Conservation (phyloP, 345 rosid species). For the Acer campestre region DNA sequence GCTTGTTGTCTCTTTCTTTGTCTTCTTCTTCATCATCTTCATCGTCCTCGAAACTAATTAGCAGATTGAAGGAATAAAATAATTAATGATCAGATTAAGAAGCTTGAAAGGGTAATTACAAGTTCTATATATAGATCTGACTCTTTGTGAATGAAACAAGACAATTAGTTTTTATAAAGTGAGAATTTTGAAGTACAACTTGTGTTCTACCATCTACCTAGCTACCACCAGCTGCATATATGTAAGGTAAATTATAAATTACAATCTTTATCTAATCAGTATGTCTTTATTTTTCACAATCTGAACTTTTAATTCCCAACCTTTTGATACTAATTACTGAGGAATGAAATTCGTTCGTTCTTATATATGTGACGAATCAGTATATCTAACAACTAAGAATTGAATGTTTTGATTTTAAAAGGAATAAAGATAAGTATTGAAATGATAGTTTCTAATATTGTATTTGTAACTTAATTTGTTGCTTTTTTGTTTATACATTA, state of each 20-base stretch:
- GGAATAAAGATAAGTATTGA: too few species aligned
- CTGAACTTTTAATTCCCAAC: too few species aligned
- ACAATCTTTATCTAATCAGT: too few species aligned
- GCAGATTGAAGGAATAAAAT: slow-evolving; percentile 36
- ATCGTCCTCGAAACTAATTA: slow-evolving; percentile 36
- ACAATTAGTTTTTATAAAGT: slow-evolving; percentile 49
- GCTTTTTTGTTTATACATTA: background rate
- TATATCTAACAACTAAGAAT: too few species aligned
- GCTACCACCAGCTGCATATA: too few species aligned
- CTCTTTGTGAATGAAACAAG: slow-evolving; percentile 76
- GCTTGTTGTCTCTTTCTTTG: slow-evolving; percentile 75
- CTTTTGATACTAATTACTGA: too few species aligned
- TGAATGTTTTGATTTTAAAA: too few species aligned
- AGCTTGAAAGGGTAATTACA: slow-evolving; percentile 34
- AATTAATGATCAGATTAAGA: slow-evolving; percentile 18
- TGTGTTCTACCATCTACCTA: slow-evolving; percentile 9
- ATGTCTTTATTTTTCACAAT: too few species aligned
- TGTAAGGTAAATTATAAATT: too few species aligned
- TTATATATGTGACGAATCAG: too few species aligned
- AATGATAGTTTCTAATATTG: background rate
- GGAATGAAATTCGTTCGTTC: too few species aligned
- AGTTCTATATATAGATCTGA: slow-evolving; percentile 85
- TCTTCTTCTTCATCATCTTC: slow-evolving; percentile 42
- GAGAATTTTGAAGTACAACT: slow-evolving; percentile 71
- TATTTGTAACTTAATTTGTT: background rate